Percentiles rank a stretch among this genome's conserved stretches.
Evolutionary conservation across 1,139 yeast species (phyloP).

Genomic region (Yueomyces sp.): DNA sequence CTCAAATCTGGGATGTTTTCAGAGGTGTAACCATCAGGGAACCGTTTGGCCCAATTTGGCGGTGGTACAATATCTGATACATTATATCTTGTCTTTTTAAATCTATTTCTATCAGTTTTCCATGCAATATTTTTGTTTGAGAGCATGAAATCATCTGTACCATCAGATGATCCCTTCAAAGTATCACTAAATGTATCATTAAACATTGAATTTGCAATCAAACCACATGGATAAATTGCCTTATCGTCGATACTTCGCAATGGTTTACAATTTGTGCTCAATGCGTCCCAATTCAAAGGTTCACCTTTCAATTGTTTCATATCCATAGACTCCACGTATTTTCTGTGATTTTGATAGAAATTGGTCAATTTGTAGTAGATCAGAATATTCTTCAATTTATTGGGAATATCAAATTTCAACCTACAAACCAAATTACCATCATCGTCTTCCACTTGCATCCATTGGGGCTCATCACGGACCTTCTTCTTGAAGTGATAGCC

Average conservation of each 20-base stretch:
- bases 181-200: slow-evolving; percentile 60
- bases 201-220: slow-evolving; percentile 85
- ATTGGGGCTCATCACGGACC: slow-evolving; percentile 33
- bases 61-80: slow-evolving; percentile 79
- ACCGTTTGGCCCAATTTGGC: slow-evolving; percentile 79
- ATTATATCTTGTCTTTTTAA: slow-evolving; percentile 63
- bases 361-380: slow-evolving; percentile 61
- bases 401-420: slow-evolving; percentile 46
- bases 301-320: slow-evolving; percentile 50
- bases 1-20: slow-evolving; percentile 73
- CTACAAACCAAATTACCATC: slow-evolving; percentile 29
- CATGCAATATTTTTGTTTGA: slow-evolving; percentile 71
- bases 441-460: slow-evolving; percentile 38
- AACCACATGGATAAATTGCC: slow-evolving; percentile 82
- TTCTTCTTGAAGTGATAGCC: slow-evolving; percentile 38
- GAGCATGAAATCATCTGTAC: slow-evolving; percentile 42
- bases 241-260: slow-evolving; percentile 41
- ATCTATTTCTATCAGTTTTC: slow-evolving; percentile 67
- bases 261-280: slow-evolving; percentile 66
- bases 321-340: slow-evolving; percentile 62
- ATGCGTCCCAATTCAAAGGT: slow-evolving; percentile 32
- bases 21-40: slow-evolving; percentile 78
- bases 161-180: slow-evolving; percentile 17
- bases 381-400: slow-evolving; percentile 41
- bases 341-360: slow-evolving; percentile 67